phyloP scores from a whole-genome alignment of 345 rosid species.

The Acer saccharum region DNA sequence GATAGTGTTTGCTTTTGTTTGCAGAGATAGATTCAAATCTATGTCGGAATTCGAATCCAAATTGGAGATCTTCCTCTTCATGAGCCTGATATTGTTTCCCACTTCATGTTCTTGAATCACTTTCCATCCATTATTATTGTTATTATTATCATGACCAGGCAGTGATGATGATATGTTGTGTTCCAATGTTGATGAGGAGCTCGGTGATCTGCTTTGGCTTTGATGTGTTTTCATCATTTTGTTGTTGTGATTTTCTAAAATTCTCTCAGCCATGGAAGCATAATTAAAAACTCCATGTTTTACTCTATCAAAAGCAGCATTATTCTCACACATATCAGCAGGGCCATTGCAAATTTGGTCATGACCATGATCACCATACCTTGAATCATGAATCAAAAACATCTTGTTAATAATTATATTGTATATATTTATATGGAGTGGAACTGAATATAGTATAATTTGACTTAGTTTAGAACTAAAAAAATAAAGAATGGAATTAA shows the following conservation, averaged over 20 bases:
- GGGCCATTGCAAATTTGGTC: slow-evolving; percentile 22
- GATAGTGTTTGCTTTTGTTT: slow-evolving; percentile 31
- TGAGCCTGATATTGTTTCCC: slow-evolving; percentile 10
- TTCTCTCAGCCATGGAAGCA: slow-evolving; percentile 35
- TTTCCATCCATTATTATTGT: slow-evolving; percentile 9
- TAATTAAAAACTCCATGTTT: slow-evolving; percentile 34
- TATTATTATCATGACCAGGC: neutral
- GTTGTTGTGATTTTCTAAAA: slow-evolving; percentile 29
- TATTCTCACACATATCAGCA: neutral
- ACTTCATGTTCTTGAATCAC: slow-evolving; percentile 19
- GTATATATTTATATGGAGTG: no score
- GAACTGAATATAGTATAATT: neutral
- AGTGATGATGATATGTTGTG: neutral
- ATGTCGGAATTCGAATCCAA: slow-evolving; percentile 32
- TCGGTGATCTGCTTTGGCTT: slow-evolving; percentile 24
- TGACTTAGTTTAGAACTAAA: neutral
- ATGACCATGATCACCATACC: slow-evolving; percentile 46
- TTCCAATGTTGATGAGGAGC: slow-evolving; percentile 24
- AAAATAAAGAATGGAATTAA: no score
- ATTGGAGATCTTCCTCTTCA: slow-evolving; percentile 42
- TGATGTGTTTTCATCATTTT: slow-evolving; percentile 30
- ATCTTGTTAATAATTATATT: neutral
- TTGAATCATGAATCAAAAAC: slow-evolving; percentile 13
- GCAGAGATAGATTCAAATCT: slow-evolving; percentile 75
- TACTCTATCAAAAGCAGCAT: slow-evolving; percentile 12